Base-by-base conservation (phyloP, 176 grass and related monocot genomes). In the Eragrostis curvula region DNA sequence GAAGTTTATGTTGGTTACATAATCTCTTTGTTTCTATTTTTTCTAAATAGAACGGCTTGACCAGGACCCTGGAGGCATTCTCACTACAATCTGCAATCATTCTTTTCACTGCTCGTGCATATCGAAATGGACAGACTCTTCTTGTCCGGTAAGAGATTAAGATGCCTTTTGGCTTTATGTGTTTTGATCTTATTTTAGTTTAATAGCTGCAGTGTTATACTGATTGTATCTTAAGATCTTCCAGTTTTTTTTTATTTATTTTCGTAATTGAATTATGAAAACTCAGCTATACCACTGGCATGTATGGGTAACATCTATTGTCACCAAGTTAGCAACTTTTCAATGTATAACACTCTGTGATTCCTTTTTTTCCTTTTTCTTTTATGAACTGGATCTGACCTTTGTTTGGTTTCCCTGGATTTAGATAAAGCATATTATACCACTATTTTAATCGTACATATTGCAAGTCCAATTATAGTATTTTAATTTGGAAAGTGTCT, bases 41-140 rank as follows among this genome's bases (percentile, higher is more conserved):
- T 79, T 60, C 10, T 24, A 25, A 85, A 75, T 65, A 97, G 95
- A 97, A 73, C 91, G 90, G 70, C 88, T 97, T 81, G 95, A 97
- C 51, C 95, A 97, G 91, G 95, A 94, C 79, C 83, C 80, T 81
- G 86, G 90, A 80, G 95, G 95, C 49, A 97, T 94, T 89, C 90
- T 97, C 53, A 94, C 80, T 71, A 97, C 95, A 62, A 97, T 97
- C 39, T 97, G 95, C 88, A 94, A 97, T 81, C 95, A 97, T 89
- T 88, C 95, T 63, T 97, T 97, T 75, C 95, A 97, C 61, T 94
- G 88, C 75, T 94, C 95, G 3, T 97, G 95, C 86, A 97, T 97
- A 80, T 97, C 95, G 61, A 97, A 97, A 89, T 97, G 95, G 95
- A 87, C 95, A 18, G 95, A 97, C 55, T 97, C 92, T 63, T 97